These are phyloP conservation scores for Smallanthus sonchifolius DNA, from an alignment of 129 eudicot species.

Conservation along the genomic window DNA sequence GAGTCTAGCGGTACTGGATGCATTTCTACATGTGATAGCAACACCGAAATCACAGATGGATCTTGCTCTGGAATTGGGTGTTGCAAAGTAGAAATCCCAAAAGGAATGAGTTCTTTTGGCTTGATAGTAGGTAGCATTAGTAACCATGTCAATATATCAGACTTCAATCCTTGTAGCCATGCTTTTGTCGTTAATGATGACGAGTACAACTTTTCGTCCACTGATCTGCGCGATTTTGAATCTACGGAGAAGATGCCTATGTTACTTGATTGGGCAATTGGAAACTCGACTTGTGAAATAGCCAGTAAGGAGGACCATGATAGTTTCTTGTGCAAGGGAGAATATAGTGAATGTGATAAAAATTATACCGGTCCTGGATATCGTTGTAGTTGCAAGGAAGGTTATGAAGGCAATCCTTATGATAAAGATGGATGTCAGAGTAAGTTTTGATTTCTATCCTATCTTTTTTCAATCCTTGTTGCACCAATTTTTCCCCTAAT, in stretches of 20 bases:
- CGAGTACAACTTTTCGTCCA: constrained; percentile 9
- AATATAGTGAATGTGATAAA: constrained; percentile 10
- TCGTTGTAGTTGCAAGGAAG: constrained; percentile 10
- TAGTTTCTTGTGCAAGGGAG: constrained; percentile 11
- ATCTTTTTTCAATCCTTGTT: not conserved
- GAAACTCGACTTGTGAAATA: not conserved
- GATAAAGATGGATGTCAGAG: not conserved
- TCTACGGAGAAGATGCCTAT: not conserved
- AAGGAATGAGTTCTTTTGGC: not conserved
- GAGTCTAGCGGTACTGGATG: constrained; percentile 1
- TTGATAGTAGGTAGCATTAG: not conserved
- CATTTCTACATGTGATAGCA: not conserved
- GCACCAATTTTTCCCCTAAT: not conserved
- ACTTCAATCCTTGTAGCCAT: constrained; percentile 33
- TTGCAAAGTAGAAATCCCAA: constrained; percentile 25
- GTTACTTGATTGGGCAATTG: constrained; percentile 38
- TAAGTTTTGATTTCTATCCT: not conserved
- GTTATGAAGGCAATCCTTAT: constrained; percentile 25
- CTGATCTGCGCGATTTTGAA: not conserved
- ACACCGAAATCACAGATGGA: not conserved
- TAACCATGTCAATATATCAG: constrained; percentile 1
- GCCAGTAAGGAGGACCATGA: not conserved
- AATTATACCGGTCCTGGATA: constrained; percentile 23
- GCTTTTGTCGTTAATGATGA: constrained; percentile 18
- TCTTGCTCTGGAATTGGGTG: constrained; percentile 36